Percentiles rank a stretch among this genome's conserved stretches.
These are phyloP conservation scores for Zygnema circumcarinatum DNA, from an alignment of 139 green algal species.

Conservation along the genomic window DNA sequence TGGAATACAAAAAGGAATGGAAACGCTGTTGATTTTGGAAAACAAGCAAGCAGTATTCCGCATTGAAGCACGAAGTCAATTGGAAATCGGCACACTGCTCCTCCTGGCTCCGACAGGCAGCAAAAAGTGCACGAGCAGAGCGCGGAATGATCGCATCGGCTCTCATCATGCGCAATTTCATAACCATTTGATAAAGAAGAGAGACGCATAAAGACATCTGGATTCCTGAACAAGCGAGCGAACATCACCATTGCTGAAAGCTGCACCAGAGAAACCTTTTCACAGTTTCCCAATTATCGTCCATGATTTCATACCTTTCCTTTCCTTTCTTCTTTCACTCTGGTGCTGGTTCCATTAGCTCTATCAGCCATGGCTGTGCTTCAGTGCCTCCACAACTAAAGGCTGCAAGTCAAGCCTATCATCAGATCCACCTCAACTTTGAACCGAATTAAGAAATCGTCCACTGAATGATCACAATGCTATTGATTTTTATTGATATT, in stretches of 20 bases:
- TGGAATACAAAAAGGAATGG: background rate
- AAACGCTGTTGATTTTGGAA: too few species aligned
- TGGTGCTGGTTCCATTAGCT: too few species aligned
- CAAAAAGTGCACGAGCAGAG: background rate
- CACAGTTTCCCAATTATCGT: background rate
- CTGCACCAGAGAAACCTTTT: background rate
- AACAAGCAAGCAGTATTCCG: too few species aligned
- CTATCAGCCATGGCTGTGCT: background rate
- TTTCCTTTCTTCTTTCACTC: background rate
- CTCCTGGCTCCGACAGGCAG: background rate
- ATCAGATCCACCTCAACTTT: background rate
- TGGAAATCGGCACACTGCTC: background rate
- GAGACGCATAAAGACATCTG: background rate
- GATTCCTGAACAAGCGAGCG: background rate
- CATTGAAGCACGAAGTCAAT: too few species aligned
- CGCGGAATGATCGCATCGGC: background rate
- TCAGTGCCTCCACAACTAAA: background rate
- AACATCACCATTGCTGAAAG: background rate
- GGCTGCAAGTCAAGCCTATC: too few species aligned
- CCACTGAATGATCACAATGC: background rate
- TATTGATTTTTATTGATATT: background rate
- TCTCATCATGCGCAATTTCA: too few species aligned
- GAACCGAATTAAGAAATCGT: background rate
- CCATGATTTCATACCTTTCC: background rate
- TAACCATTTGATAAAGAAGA: background rate